Conservation (phyloP, 495 filamentous ascomycete genomes). For the Neurospora sp. region DNA sequence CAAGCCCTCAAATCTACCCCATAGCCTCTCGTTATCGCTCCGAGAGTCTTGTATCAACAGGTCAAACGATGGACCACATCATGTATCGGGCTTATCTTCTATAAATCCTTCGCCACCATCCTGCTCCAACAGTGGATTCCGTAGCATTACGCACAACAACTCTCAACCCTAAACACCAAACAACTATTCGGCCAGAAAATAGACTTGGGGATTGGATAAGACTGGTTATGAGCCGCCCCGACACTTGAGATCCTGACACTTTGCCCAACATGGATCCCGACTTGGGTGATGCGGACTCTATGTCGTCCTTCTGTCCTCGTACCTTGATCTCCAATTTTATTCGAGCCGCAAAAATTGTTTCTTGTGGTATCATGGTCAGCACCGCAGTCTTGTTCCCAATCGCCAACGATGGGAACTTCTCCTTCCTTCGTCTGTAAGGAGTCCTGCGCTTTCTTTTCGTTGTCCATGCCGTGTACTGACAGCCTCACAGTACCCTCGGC, state of each 20-base stretch:
- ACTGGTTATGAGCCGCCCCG: neutral
- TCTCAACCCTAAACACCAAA: neutral
- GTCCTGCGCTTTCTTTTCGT: neutral
- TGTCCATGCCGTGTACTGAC: constrained; percentile 4
- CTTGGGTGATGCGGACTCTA: neutral
- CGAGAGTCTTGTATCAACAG: neutral
- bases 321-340: neutral
- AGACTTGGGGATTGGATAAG: neutral
- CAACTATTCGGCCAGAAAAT: neutral
- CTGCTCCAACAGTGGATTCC: neutral
- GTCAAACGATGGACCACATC: neutral
- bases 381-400: constrained; percentile 22
- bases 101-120: neutral
- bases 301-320: neutral
- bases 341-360: constrained; percentile 14
- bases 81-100: neutral
- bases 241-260: neutral
- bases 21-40: neutral
- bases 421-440: constrained; percentile 24
- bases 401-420: constrained; percentile 9
- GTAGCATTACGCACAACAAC: neutral
- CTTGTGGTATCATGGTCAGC: constrained; percentile 25
- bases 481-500: constrained; percentile 12
- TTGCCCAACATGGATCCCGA: neutral
- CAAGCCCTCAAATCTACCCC: neutral